A percentile compares a stretch with the other conserved stretches of the same genome.
phyloP scores from a whole-genome alignment of 345 rosid genomes.

The Pseudoturritis turrita region DNA sequence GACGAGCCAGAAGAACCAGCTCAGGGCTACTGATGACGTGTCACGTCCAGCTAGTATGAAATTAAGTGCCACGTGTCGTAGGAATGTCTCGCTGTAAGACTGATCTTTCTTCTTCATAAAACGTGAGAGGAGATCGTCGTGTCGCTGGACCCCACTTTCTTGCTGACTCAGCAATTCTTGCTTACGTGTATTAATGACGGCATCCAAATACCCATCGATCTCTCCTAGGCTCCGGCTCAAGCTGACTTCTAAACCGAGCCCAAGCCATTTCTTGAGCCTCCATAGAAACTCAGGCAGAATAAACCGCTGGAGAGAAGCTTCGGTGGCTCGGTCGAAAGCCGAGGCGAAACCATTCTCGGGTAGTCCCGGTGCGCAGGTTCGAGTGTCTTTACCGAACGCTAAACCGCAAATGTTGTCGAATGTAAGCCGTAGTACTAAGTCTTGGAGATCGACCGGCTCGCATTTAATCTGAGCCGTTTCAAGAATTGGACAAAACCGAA shows the following conservation, averaged over 20 bases:
- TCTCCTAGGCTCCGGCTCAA: conserved; percentile 68
- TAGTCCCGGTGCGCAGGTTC: conserved; percentile 66
- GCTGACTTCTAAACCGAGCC: conserved; percentile 82
- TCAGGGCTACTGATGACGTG: conserved; percentile 86
- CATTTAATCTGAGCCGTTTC: conserved; percentile 49
- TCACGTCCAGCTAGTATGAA: conserved; percentile 97
- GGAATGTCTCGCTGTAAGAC: conserved; percentile 56
- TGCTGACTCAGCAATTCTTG: conserved; percentile 58
- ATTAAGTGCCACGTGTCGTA: conserved; percentile 82
- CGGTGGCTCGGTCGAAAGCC: conserved; percentile 91
- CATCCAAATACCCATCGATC: conserved; percentile 59
- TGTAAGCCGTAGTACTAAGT: conserved; percentile 78
- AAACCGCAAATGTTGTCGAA: conserved; percentile 95
- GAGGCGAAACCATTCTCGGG: conserved; percentile 74
- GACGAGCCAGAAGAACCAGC: conserved; percentile 93
- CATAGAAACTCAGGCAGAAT: conserved; percentile 77
- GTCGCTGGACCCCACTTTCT: conserved; percentile 47
- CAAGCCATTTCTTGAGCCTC: conserved; percentile 77
- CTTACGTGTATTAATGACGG: conserved; percentile 65
- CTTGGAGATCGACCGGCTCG: conserved; percentile 81
- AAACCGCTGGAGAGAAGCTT: conserved; percentile 86
- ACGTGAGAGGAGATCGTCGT: conserved; percentile 82
- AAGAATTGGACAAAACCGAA: conserved; percentile 71
- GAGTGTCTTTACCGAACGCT: conserved; percentile 90
- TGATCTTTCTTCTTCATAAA: conserved; percentile 85